These are phyloP conservation scores for Linum lewisii DNA, from an alignment of 345 rosid species.

Conservation along the genomic window DNA sequence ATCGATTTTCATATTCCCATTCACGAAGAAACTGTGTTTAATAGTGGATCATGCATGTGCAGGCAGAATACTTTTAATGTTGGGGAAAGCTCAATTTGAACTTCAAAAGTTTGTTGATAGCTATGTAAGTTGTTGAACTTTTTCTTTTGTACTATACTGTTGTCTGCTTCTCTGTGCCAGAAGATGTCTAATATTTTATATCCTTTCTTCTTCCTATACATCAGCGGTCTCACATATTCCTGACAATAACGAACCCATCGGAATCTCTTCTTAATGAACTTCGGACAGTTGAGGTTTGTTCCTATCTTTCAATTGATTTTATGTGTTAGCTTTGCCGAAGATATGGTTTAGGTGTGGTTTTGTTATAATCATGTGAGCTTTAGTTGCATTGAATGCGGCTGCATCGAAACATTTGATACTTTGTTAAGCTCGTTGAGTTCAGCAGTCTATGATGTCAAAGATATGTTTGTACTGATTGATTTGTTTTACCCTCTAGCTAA, in stretches of 20 bases:
- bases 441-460: too few species aligned
- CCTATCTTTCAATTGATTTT: not conserved
- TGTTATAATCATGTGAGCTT: too few species aligned
- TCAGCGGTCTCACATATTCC: slow-evolving; percentile 74
- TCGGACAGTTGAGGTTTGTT: slow-evolving; percentile 89
- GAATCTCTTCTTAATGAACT: slow-evolving; percentile 94
- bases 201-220: slow-evolving; percentile 14
- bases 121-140: slow-evolving; percentile 57
- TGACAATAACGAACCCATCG: slow-evolving; percentile 80
- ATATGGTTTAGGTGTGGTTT: too few species aligned
- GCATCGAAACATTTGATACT: too few species aligned
- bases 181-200: not conserved
- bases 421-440: too few species aligned
- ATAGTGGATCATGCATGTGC: slow-evolving; percentile 22
- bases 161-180: not conserved
- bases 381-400: too few species aligned
- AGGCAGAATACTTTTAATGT: slow-evolving; percentile 61
- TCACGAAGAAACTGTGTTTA: not conserved
- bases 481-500: too few species aligned
- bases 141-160: slow-evolving; percentile 3
- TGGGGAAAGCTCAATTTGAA: slow-evolving; percentile 79
- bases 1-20: not conserved
- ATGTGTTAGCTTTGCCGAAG: not conserved
- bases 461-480: too few species aligned
- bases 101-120: slow-evolving; percentile 78